A percentile compares a stretch with the other conserved stretches of the same genome.
Evolutionary conservation across 805 yeast species (phyloP).

Genomic region (Nakazawaea populi): DNA sequence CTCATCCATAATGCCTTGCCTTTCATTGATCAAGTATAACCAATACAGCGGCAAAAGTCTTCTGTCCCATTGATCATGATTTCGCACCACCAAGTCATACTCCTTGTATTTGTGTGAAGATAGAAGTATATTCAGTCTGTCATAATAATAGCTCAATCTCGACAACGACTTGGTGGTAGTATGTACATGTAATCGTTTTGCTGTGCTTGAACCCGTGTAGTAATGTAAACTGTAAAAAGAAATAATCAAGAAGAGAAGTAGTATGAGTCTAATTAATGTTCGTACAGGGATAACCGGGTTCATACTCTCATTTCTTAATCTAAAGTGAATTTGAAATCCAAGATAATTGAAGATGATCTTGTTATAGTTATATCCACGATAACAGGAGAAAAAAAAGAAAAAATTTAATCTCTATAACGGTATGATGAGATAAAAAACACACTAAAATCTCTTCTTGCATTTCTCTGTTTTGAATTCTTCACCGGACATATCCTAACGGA

Average conservation of each 20-base stretch:
- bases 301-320: not conserved
- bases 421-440: too few species aligned
- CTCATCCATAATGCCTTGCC: not conserved
- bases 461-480: too few species aligned
- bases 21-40: not conserved
- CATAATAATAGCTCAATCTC: not conserved
- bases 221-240: not conserved
- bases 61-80: conserved; percentile 1
- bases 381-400: too few species aligned
- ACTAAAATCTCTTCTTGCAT: too few species aligned
- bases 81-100: not conserved
- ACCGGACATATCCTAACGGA: too few species aligned
- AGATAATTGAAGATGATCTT: too few species aligned
- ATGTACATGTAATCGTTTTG: not conserved
- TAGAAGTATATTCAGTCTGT: not conserved
- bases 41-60: conserved; percentile 8
- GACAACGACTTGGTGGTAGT: not conserved
- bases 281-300: not conserved
- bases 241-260: too few species aligned
- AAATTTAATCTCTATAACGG: too few species aligned
- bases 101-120: not conserved
- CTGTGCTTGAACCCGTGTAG: not conserved
- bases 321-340: too few species aligned
- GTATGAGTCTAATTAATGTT: not conserved
- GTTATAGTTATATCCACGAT: too few species aligned